Evolutionary conservation across 2,329 filamentous ascomycete species (phyloP), one percentile per base, ranked within the genome.

Genomic region (Ascomycota sp.): DNA sequence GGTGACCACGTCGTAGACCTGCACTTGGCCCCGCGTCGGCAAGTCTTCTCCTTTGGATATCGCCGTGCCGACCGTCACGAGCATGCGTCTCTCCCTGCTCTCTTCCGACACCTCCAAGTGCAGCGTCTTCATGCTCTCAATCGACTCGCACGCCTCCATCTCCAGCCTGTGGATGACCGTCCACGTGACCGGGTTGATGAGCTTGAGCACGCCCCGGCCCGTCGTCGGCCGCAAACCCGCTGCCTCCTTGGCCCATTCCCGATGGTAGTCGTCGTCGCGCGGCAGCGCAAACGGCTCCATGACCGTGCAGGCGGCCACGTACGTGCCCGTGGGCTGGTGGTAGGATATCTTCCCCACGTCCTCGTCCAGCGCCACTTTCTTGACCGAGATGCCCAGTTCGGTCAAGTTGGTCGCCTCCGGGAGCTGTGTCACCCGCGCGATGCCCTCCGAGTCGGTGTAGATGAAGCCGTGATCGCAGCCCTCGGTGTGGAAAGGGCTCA

Each of bases 31-130:
- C 27, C 79, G 72, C 1, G 83, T 76, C 1, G 85, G 75, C 33
- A 92, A 68, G 44, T 95, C 89, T 52, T 98, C 89, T 25, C 89
- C 89, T 35, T 76, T 76, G n/a, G 75, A 67, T 19, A 89, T 66
- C 2, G 82, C 76, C 0, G 86, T 93, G 10, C 86, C 89, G 2
- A 94, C 75, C 0, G 75, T 72, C 30, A 98, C 65, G 28, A 95
- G 64, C 43, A 79, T 75, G 42, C 73, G 77, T 11, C 82, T 73
- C 47, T 93, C 79, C 45, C 89, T 81, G 0, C 83, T 94, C 22
- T 75, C 72, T 52, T 98, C 89, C 0, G 85, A 94, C 7, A 92
- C 64, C 50, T 95, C 89, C 10, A 98, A 67, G 32, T 78, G 76
- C 24, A 95, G 63, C 4, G 77, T 75, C 48, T 86, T 75, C 43